These are phyloP conservation scores for Ogataea degrootiae DNA, from an alignment of 805 yeast species.

Conservation along the genomic window DNA sequence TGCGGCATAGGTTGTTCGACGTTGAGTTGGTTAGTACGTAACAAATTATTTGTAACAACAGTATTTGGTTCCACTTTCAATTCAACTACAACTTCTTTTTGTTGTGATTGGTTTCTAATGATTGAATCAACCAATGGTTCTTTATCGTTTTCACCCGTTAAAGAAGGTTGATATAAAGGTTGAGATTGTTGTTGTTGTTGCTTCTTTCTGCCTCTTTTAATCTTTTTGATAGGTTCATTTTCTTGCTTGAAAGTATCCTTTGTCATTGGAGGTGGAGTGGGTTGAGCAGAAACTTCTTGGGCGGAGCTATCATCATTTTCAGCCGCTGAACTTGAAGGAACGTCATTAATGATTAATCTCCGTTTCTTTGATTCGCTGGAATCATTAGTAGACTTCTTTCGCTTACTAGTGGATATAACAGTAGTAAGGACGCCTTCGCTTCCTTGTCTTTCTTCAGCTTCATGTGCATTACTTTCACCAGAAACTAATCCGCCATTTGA, in stretches of 20 bases:
- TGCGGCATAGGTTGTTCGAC: neutral
- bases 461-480: slow-evolving; percentile 24
- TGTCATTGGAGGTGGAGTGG: neutral
- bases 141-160: neutral
- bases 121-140: too few relatives aligned
- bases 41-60: too few relatives aligned
- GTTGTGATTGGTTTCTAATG: too few relatives aligned
- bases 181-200: neutral
- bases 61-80: too few relatives aligned
- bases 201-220: slow-evolving; percentile 18
- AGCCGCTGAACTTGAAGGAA: too few relatives aligned
- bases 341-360: too few relatives aligned
- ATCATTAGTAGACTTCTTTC: slow-evolving; percentile 1
- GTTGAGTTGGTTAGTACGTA: too few relatives aligned
- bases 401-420: slow-evolving; percentile 7
- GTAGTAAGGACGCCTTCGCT: too few relatives aligned
- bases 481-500: slow-evolving; percentile 22
- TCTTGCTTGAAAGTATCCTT: neutral
- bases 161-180: neutral
- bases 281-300: neutral
- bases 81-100: neutral
- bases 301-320: too few relatives aligned
- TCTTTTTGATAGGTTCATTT: slow-evolving; percentile 9
- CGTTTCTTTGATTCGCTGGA: too few relatives aligned
- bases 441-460: slow-evolving; percentile 25